Evolutionary conservation across 2,329 filamentous ascomycete species (phyloP).

Genomic region (Aotearoamyces nothofagi): DNA sequence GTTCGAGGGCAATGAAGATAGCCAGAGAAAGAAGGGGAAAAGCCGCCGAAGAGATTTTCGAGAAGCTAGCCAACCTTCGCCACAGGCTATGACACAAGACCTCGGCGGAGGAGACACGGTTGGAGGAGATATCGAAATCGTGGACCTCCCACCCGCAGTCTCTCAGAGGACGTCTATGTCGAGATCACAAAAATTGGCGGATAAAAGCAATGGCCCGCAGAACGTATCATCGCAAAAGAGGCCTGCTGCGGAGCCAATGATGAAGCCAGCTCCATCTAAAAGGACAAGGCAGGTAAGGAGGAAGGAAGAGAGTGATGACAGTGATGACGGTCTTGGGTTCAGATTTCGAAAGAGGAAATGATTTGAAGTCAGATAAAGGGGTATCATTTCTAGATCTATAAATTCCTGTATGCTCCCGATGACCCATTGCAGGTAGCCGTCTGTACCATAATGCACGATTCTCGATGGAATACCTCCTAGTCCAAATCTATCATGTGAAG

Average conservation of each 20-base stretch:
- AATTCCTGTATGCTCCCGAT: too few species aligned
- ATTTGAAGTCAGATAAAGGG: constrained; percentile 2
- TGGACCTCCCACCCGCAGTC: constrained; percentile 1
- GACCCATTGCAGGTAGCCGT: too few species aligned
- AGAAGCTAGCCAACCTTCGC: constrained; percentile 6
- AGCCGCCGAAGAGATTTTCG: constrained; percentile 12
- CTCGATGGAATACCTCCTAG: too few species aligned
- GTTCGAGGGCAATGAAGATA: constrained; percentile 21
- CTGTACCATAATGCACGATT: too few species aligned
- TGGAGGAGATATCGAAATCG: constrained; percentile 7
- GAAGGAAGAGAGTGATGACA: constrained; percentile 12
- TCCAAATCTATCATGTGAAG: too few species aligned
- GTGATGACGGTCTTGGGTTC: constrained; percentile 17
- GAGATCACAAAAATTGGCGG: constrained; percentile 5
- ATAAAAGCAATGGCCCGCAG: constrained; percentile 6
- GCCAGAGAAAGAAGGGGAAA: constrained; percentile 17
- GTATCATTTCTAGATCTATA: constrained; percentile 4
- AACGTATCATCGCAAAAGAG: constrained; percentile 9
- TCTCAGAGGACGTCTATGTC: constrained; percentile 1
- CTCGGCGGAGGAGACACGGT: constrained; percentile 1
- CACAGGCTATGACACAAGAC: constrained; percentile 1
- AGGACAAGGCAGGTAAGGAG: constrained; percentile 8
- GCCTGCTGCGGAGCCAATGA: constrained; percentile 9
- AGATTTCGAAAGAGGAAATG: constrained; percentile 12
- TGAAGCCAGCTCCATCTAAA: constrained; percentile 13